Percentiles rank a stretch among this genome's conserved stretches.
Conservation (phyloP, 768 basidiomycete species). For the Lanmaoa pseudosensibilis region DNA sequence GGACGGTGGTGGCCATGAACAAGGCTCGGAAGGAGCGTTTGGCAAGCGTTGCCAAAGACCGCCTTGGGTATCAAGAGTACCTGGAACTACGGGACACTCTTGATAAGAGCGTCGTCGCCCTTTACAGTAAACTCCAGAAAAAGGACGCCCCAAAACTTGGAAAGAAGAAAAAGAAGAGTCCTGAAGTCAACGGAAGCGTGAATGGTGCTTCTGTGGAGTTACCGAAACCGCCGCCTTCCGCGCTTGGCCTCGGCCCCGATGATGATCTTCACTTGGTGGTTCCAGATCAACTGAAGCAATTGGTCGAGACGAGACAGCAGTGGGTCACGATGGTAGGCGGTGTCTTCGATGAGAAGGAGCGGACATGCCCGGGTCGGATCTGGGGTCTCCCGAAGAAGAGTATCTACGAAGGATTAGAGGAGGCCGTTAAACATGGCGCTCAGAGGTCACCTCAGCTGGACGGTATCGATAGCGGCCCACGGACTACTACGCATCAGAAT, state of each 20-base stretch:
- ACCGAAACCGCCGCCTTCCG: conserved; percentile 66
- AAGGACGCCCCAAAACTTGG: conserved; percentile 69
- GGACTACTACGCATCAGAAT: conserved; percentile 39
- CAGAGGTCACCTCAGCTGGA: conserved; percentile 24
- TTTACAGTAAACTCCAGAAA: conserved; percentile 81
- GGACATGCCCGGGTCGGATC: conserved; percentile 61
- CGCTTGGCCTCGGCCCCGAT: conserved; percentile 67
- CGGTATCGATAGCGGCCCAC: conserved; percentile 21
- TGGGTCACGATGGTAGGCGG: conserved; percentile 79
- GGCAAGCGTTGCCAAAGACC: conserved; percentile 73
- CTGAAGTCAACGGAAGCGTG: conserved; percentile 34
- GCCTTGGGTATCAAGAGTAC: conserved; percentile 92
- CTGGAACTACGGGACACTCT: conserved; percentile 79
- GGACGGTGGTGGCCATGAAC: conserved; percentile 75
- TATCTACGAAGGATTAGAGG: conserved; percentile 73
- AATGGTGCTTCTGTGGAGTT: conserved; percentile 34
- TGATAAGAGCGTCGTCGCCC: conserved; percentile 76
- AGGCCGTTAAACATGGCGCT: conserved; percentile 49
- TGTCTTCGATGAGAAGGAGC: conserved; percentile 75
- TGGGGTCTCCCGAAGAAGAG: conserved; percentile 78
- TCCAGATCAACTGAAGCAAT: conserved; percentile 63
- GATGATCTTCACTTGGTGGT: conserved; percentile 63
- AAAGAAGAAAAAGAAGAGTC: conserved; percentile 73
- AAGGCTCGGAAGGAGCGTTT: conserved; percentile 79
- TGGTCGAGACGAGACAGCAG: conserved; percentile 72